A percentile compares a stretch with the other conserved stretches of the same genome.
Conservation (phyloP, 148 eudicot species). For the Polygonum aviculare region DNA sequence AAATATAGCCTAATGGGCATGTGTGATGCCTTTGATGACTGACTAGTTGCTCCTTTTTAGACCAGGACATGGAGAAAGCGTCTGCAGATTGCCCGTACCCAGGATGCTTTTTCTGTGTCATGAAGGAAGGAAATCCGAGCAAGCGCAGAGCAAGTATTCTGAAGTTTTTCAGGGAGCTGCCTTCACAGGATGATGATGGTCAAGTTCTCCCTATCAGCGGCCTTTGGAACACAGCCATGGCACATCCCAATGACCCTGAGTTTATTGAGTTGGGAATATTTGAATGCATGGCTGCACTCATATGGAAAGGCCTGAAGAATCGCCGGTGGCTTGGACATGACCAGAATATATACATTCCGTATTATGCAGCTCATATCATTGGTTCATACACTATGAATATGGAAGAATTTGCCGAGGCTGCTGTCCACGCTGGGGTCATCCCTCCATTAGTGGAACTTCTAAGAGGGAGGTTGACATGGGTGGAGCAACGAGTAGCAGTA, state of each 20-base stretch:
- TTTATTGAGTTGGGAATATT: conserved; percentile 93
- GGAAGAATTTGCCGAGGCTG: conserved; percentile 84
- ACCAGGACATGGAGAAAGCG: conserved; percentile 50
- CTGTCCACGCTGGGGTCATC: conserved; percentile 76
- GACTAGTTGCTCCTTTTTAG: not conserved
- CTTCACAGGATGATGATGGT: conserved; percentile 94
- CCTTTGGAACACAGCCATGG: conserved; percentile 99
- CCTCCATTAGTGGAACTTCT: conserved; percentile 90
- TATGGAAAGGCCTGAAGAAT: conserved; percentile 89
- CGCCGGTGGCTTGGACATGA: conserved; percentile 96
- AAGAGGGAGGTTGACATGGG: conserved; percentile 96
- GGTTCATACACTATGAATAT: conserved; percentile 99
- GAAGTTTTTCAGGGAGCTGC: conserved; percentile 93
- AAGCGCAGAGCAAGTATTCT: conserved; percentile 77
- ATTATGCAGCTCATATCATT: conserved; percentile 95
- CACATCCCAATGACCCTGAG: conserved; percentile 98
- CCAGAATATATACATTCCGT: conserved; percentile 91
- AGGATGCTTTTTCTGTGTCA: conserved; percentile 95
- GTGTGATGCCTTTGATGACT: not conserved
- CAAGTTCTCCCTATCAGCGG: conserved; percentile 97
- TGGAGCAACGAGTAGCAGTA: conserved; percentile 97
- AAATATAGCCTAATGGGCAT: not conserved
- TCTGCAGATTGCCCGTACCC: conserved; percentile 83
- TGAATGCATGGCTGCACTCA: conserved; percentile 90
- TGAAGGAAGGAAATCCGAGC: conserved; percentile 88